Conservation (phyloP, 75 land plant species). For the Cupressus sempervirens region DNA sequence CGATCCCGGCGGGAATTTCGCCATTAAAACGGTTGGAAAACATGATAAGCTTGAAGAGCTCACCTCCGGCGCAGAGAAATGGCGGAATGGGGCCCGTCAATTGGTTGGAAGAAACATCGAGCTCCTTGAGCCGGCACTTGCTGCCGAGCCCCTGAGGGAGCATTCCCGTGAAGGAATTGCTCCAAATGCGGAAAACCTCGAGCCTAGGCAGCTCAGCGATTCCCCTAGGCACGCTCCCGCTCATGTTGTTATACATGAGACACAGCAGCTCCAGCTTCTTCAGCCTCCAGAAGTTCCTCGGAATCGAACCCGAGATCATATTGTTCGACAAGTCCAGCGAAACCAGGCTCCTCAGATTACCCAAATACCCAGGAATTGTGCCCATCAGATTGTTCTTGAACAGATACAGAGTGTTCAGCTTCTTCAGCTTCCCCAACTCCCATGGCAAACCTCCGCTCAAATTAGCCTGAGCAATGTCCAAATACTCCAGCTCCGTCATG, state of each 20-base stretch:
- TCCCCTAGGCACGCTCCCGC: conserved; percentile 54
- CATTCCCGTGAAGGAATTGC: conserved; percentile 61
- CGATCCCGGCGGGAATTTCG: conserved; percentile 39
- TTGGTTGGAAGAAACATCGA: conserved; percentile 62
- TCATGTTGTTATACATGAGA: conserved; percentile 54
- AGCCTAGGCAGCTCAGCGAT: conserved; percentile 61
- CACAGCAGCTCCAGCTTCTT: conserved; percentile 34
- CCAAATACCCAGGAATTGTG: conserved; percentile 36
- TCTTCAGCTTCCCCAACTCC: conserved; percentile 46
- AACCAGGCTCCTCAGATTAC: conserved; percentile 26
- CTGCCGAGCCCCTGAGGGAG: conserved; percentile 59
- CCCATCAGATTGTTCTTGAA: conserved; percentile 66
- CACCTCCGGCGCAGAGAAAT: conserved; percentile 43
- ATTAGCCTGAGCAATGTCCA: conserved; percentile 49
- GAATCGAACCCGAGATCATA: conserved; percentile 48
- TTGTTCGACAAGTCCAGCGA: conserved; percentile 61
- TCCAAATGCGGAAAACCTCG: conserved; percentile 48
- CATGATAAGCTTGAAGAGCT: conserved; percentile 53
- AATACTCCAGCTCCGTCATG: conserved; percentile 42
- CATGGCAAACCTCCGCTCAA: conserved; percentile 56
- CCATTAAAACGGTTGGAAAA: conserved; percentile 45
- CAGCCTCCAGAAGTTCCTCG: conserved; percentile 26
- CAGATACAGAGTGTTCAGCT: conserved; percentile 43
- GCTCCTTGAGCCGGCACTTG: conserved; percentile 25
- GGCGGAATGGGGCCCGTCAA: conserved; percentile 70